Base-by-base conservation (phyloP, 306 rosid species). In the Carpinus viminea region DNA sequence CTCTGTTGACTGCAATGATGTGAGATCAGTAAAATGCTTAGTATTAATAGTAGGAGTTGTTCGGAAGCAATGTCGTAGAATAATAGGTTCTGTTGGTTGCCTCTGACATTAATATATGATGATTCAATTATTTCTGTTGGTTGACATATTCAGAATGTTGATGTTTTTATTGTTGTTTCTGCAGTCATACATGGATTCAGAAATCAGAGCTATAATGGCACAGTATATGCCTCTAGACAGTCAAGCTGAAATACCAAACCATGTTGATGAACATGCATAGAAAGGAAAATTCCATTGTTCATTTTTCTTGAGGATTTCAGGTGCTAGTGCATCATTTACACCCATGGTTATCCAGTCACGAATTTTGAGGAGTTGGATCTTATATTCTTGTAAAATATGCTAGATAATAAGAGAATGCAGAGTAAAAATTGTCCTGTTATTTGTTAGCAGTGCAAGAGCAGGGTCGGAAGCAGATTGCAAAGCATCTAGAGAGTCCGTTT, bases 201-300 rank as follows among this genome's bases (percentile, higher is more conserved):
- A 95, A 84, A 92, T 95, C 84, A 88, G 98, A 81, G 98, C 98
- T 50, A 94, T 94, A 80, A 95, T 95, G 98, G 98, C 98, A 79
- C 98, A 95, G 81, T 95, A 95, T 78, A 95, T 95, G 98, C 98
- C 98, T 56, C 87, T 95, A 79, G 98, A 95, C 90, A 92, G 98
- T 89, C 98, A 95, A 85, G 88, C 73, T 17, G 98, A 85, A 81
- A 88, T 90, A 74, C 91, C 92, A 28, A 92, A 90, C 81, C 93
- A 92, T 38, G 90, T 82, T 10, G 93, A 87, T 0, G 93, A 86
- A 65, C 93, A 85, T 60, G 87, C 93, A 2, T 92, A 87, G 89
- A 82, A 74, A 36, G 69, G 52, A 64, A 31, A 60, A 80, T 12
- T 45, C 41, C 72, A 50, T 69, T 48, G 31, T 18, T 26, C 57